These are phyloP conservation scores for Brachypodium distachyon DNA, from an alignment of 202 grass and related monocot genomes.

Conservation along the genomic window DNA sequence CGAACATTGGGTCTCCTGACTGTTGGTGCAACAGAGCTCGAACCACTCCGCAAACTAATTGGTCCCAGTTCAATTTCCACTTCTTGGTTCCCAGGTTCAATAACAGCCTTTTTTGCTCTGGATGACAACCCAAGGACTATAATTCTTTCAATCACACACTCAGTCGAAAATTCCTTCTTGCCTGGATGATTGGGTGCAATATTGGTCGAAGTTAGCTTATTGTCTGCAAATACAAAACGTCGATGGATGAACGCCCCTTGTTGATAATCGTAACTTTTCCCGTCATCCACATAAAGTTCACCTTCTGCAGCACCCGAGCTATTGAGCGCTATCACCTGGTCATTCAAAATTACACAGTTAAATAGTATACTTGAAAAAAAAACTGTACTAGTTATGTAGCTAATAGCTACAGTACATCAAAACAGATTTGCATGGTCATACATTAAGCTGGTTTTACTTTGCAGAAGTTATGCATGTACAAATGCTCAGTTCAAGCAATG, in stretches of 20 bases:
- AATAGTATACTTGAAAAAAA: background rate
- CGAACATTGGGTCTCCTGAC: conserved; percentile 69
- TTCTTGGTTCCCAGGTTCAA: conserved; percentile 66
- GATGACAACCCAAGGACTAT: conserved; percentile 65
- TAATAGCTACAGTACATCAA: background rate
- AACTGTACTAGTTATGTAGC: background rate
- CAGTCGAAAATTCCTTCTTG: conserved; percentile 59
- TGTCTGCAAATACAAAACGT: conserved; percentile 63
- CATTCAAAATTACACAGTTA: conserved; percentile 8
- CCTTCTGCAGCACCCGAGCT: conserved; percentile 77
- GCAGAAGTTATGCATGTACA: background rate
- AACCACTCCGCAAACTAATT: conserved; percentile 53
- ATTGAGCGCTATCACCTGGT: conserved; percentile 86
- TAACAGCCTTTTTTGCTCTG: conserved; percentile 64
- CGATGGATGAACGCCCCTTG: conserved; percentile 87
- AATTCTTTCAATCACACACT: conserved; percentile 74
- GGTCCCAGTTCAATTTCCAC: conserved; percentile 66
- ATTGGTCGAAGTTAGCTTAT: conserved; percentile 63
- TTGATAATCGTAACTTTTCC: conserved; percentile 79
- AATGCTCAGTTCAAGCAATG: conserved; percentile 8
- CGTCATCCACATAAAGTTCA: conserved; percentile 89
- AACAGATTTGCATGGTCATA: background rate
- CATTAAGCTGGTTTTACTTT: background rate
- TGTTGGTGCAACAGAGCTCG: conserved; percentile 44
- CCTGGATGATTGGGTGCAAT: conserved; percentile 28